Base-by-base conservation (phyloP, 2,329 filamentous ascomycete species). In the Aureobasidium sp. region DNA sequence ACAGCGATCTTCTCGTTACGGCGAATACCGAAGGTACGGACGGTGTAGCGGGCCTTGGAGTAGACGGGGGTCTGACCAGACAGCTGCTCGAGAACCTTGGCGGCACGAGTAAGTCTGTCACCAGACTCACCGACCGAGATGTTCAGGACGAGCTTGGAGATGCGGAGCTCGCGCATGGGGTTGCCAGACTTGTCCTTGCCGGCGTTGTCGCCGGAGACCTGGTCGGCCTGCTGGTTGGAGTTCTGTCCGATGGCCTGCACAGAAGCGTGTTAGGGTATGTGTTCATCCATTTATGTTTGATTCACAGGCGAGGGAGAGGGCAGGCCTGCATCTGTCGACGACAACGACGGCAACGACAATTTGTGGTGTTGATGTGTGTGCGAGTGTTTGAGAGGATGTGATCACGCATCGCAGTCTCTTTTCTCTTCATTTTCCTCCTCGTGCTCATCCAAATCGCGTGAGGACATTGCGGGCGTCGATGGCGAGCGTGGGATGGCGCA, bases 1-100 rank as follows among this genome's bases (percentile, higher is more conserved):
- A 99, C 94, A 71, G 94, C 84, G 77, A 99, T 99, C 90, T 97
- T 97, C 82, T 99, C 94, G 89, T 99, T 99, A 92, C 94, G 93
- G 81, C 94, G 93, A 87, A 99, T 99, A 88, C 94, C 94, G 82
- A 99, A 99, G 78, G 93, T 97, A 84, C 94, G 93, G 87, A 99
- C 94, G 73, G 94, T 99, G 88, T 97, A 99, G 78, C 94, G 91
- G 81, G 94, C 94, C 90, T 99, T 99, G 92, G 89, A 96, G 92
- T 99, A 99, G 82, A 99, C 94, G 74, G 94, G 94, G 73, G 94
- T 97, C 86, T 99, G 94, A 92, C 94, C 94, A 81, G 86, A 91
- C 79, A 99, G 85, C 87, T 99, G 94, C 86, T 99, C 94, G 74
- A 99, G 87, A 87, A 99, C 94, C 88, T 99, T 99, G 78, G 94